A percentile compares a stretch with the other conserved stretches of the same genome.
Evolutionary conservation across 108 stramenopile species (phyloP).

Genomic region (Aurantiochytrium sp.): DNA sequence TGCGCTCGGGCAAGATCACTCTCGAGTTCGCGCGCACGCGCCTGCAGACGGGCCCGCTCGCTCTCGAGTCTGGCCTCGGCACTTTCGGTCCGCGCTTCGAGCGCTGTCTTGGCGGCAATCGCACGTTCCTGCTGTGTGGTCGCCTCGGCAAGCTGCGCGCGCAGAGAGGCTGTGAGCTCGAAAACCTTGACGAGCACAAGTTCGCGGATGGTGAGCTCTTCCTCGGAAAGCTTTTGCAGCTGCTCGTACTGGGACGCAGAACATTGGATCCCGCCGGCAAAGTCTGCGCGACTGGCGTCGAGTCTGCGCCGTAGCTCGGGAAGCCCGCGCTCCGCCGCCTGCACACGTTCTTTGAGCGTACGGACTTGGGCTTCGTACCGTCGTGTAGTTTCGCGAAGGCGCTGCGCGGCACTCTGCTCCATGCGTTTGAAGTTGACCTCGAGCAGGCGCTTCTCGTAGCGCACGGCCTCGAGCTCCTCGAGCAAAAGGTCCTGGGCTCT

Average conservation of each 20-base stretch:
- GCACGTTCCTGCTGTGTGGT: not conserved
- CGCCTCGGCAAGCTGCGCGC: not conserved
- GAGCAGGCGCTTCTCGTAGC: not conserved
- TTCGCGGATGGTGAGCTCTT: not conserved
- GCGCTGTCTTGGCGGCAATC: too few species aligned
- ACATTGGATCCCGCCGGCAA: not conserved
- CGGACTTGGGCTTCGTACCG: not conserved
- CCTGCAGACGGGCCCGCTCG: not conserved
- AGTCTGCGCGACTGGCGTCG: not conserved
- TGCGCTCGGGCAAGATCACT: not conserved
- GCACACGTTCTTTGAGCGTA: not conserved
- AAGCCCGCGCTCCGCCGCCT: not conserved
- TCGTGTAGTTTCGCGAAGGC: not conserved
- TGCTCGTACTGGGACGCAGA: not conserved
- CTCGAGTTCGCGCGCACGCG: not conserved
- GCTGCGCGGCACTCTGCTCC: not conserved
- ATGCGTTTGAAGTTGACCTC: not conserved
- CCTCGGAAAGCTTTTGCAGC: not conserved
- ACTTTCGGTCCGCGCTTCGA: not conserved
- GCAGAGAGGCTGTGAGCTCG: not conserved
- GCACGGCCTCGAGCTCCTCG: not conserved
- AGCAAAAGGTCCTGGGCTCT: not conserved
- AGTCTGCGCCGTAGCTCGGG: not conserved
- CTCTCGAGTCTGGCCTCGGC: not conserved
- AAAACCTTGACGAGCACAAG: not conserved